Evolutionary conservation across 768 basidiomycete genomes (phyloP).

Genomic region (Russula griseocarnosa): DNA sequence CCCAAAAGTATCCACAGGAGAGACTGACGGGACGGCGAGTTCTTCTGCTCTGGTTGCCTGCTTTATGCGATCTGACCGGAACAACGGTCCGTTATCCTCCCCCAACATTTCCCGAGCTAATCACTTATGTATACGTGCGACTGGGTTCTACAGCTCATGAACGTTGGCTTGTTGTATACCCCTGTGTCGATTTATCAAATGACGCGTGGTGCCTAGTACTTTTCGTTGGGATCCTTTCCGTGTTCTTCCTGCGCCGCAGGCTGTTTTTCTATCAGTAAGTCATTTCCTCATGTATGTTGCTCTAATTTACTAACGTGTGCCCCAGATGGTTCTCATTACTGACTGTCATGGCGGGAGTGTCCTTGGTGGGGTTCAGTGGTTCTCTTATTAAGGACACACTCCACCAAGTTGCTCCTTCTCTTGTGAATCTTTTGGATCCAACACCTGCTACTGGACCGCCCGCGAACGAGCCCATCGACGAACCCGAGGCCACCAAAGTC

Average conservation of each 20-base stretch:
- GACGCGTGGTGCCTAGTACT: conserved; percentile 92
- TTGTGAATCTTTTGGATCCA: conserved; percentile 31
- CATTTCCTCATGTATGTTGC: background rate
- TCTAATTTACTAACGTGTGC: conserved; percentile 20
- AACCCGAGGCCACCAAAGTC: conserved; percentile 63
- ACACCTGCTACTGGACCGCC: conserved; percentile 34
- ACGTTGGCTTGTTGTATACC: conserved; percentile 90
- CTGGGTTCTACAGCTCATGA: conserved; percentile 62
- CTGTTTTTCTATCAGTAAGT: conserved; percentile 84
- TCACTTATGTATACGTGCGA: conserved; percentile 9
- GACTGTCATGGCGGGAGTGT: conserved; percentile 83
- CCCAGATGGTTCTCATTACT: conserved; percentile 84
- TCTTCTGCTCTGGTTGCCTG: conserved; percentile 82
- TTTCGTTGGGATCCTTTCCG: conserved; percentile 88
- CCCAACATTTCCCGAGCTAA: background rate
- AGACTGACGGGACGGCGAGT: conserved; percentile 64
- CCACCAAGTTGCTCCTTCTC: conserved; percentile 42
- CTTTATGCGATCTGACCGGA: conserved; percentile 83
- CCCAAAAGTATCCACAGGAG: conserved; percentile 34
- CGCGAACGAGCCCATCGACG: conserved; percentile 46
- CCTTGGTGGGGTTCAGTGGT: conserved; percentile 82
- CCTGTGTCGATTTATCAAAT: conserved; percentile 98
- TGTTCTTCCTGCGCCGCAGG: conserved; percentile 81
- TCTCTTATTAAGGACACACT: conserved; percentile 77
- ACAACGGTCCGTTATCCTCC: conserved; percentile 64